Percentiles rank a stretch among this genome's conserved stretches.
phyloP scores from a whole-genome alignment of 768 basidiomycete species.

The Boletus rubroflammeus region DNA sequence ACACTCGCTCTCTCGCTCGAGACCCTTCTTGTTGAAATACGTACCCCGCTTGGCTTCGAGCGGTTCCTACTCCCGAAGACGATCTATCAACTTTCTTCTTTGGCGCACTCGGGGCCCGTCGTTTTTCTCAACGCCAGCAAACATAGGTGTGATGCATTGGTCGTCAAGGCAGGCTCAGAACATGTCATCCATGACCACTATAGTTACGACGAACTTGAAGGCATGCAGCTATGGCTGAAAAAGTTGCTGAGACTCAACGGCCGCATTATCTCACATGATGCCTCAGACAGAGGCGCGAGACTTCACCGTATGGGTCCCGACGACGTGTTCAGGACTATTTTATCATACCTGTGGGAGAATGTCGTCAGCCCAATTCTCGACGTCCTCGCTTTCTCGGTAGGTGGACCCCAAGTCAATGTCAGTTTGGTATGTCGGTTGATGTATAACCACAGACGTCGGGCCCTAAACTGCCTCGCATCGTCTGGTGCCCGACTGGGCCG shows the following conservation, averaged over 20 bases:
- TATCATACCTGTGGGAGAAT: not conserved
- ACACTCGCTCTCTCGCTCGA: not conserved
- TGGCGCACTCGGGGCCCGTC: not conserved
- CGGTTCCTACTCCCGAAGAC: not conserved
- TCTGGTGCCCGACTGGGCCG: not conserved
- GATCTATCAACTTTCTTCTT: not conserved
- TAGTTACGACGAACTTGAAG: not conserved
- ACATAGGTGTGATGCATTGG: not conserved
- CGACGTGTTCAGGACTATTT: not conserved
- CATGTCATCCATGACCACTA: not conserved
- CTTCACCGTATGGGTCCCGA: not conserved
- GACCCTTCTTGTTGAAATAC: not conserved
- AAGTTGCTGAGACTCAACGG: not conserved
- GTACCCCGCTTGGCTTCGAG: not conserved
- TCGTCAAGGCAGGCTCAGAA: not conserved
- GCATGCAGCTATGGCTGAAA: not conserved
- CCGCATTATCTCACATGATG: not conserved
- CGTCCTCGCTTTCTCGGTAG: not conserved
- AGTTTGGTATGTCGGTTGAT: not conserved
- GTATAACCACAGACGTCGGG: not conserved
- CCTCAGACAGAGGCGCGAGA: not conserved
- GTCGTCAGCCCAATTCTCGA: not conserved
- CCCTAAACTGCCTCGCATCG: not conserved
- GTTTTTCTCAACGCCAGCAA: not conserved
- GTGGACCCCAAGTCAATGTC: not conserved